phyloP scores from a whole-genome alignment of 352 stramenopile species.

The Globisporangium sylvaticum region DNA sequence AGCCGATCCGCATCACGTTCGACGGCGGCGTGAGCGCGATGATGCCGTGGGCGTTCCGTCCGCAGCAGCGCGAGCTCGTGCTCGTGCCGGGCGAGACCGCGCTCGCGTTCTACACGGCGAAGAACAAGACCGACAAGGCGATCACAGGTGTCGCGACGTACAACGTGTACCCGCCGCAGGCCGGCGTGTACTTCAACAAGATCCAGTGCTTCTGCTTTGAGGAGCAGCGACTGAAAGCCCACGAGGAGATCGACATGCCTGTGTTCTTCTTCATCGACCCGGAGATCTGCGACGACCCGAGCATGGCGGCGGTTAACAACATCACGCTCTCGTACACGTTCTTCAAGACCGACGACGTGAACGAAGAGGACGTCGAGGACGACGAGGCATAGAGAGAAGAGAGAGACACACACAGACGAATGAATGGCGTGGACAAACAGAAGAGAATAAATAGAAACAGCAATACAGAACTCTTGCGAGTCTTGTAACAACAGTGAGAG shows the following conservation, averaged over 20 bases:
- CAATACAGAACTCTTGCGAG: neutral
- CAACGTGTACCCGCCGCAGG: slow-evolving; percentile 98
- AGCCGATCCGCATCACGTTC: slow-evolving; percentile 96
- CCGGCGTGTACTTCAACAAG: slow-evolving; percentile 99
- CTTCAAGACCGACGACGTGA: slow-evolving; percentile 95
- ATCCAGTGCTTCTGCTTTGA: slow-evolving; percentile 99
- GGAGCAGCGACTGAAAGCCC: slow-evolving; percentile 95
- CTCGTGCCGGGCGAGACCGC: slow-evolving; percentile 96
- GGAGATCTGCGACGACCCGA: slow-evolving; percentile 96
- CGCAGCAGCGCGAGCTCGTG: slow-evolving; percentile 92
- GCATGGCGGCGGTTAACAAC: slow-evolving; percentile 95
- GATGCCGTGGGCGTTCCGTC: slow-evolving; percentile 97
- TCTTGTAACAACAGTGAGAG: neutral
- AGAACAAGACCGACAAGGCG: slow-evolving; percentile 95
- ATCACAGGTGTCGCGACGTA: slow-evolving; percentile 99
- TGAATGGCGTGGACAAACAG: neutral
- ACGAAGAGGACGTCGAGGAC: slow-evolving; percentile 84
- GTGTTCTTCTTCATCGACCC: slow-evolving; percentile 99
- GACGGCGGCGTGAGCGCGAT: slow-evolving; percentile 92
- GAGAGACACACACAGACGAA: neutral
- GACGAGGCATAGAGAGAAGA: slow-evolving; percentile 23
- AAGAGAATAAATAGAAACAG: neutral
- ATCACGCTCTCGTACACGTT: slow-evolving; percentile 99
- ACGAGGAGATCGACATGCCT: slow-evolving; percentile 99
- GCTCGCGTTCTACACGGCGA: slow-evolving; percentile 98